Evolutionary conservation across 768 basidiomycete species (phyloP), one percentile per base, ranked within the genome.

Genomic region (Rhizopogon roseolus): DNA sequence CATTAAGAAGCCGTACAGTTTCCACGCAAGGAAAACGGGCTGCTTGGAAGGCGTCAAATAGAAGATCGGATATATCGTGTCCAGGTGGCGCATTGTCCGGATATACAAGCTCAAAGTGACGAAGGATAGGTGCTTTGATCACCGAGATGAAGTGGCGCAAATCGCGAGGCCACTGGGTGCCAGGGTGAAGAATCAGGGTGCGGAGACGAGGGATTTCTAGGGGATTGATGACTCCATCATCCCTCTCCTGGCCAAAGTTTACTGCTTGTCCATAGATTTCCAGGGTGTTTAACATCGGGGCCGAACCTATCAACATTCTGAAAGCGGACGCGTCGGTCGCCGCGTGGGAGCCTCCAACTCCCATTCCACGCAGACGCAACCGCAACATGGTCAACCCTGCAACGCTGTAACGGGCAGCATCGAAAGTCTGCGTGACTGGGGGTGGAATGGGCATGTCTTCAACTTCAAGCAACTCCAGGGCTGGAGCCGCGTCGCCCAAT

Each of bases 11-110:
- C 39, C 32, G 49, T 17, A 34, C 6, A 36, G 28, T 40, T 32
- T 55, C 49, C 43, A 53, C 43, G n/a, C 16, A 34, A 29, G 49
- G 25, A 53, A 50, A 49, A 22, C 17, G 45, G 19, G 41, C 16
- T 53, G 64, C 52, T 41, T 50, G 45, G 7, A 56, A 54, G 49
- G 41, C 52, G 52, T 56, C 32, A 46, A 60, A 46, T 27, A 49
- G n/a, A 42, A 54, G 53, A 43, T 41, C 25, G 16, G 38, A 45
- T 45, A 41, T 42, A 42, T 42, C 51, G 37, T 46, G 32, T 39
- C 48, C 42, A 41, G 36, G 45, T n/a, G 34, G 34, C 14, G 29
- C 32, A 17, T 50, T 42, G 34, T 29, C 27, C 14, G 38, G 37
- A 29, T 22, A 44, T 11, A 45, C 38, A 39, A 53, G 51, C 37